phyloP scores from a whole-genome alignment of 2,329 filamentous ascomycete genomes.

The Aspergillus pseudoviridinutans region DNA sequence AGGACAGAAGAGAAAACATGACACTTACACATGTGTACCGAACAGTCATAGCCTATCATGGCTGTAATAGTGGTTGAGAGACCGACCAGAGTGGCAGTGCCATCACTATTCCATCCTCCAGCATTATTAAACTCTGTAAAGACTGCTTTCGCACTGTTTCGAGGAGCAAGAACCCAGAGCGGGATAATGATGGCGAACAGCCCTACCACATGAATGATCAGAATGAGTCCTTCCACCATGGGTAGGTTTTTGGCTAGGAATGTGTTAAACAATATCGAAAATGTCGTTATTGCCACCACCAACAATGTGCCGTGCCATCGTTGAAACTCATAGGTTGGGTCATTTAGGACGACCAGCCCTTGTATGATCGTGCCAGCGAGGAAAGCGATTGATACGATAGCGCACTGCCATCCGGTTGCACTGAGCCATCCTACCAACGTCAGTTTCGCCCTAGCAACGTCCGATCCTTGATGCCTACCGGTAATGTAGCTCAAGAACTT shows the following conservation, averaged over 20 bases:
- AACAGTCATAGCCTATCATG: constrained; percentile 41
- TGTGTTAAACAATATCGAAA: constrained; percentile 42
- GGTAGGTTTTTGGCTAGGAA: constrained; percentile 38
- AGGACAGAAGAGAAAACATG: neutral
- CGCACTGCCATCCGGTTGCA: constrained; percentile 44
- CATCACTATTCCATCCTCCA: constrained; percentile 38
- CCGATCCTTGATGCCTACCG: constrained; percentile 19
- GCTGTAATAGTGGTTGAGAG: constrained; percentile 38
- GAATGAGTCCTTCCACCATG: constrained; percentile 36
- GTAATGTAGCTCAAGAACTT: constrained; percentile 46
- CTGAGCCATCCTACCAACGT: constrained; percentile 38
- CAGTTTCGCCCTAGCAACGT: neutral
- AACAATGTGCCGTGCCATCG: constrained; percentile 46
- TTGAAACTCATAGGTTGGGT: constrained; percentile 38
- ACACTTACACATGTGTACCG: constrained; percentile 45
- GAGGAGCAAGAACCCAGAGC: constrained; percentile 40
- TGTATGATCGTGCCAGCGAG: constrained; percentile 45
- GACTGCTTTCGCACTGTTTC: constrained; percentile 34
- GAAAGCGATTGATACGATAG: constrained; percentile 42
- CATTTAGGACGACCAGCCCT: constrained; percentile 43
- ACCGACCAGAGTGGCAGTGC: constrained; percentile 39
- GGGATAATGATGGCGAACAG: constrained; percentile 43
- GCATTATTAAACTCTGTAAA: constrained; percentile 40
- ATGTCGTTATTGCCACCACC: constrained; percentile 36
- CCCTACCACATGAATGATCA: constrained; percentile 42